A percentile compares a stretch with the other conserved stretches of the same genome.
These are phyloP conservation scores for Yarrowia keelungensis DNA, from an alignment of 805 yeast species.

Conservation along the genomic window DNA sequence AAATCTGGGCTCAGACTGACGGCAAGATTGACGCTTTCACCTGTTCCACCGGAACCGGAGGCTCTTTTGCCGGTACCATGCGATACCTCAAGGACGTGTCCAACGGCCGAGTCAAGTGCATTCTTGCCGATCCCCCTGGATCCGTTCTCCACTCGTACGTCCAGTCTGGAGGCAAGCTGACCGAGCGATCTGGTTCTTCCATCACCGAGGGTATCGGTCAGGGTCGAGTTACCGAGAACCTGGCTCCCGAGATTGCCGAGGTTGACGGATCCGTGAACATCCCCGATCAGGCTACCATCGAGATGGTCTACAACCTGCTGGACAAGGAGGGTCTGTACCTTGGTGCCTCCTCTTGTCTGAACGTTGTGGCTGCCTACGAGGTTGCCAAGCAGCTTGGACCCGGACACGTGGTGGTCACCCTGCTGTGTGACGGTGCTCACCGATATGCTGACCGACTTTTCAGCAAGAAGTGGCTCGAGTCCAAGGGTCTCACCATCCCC, in stretches of 20 bases:
- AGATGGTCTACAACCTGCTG: conserved; percentile 80
- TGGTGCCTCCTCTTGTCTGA: conserved; percentile 90
- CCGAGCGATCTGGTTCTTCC: conserved; percentile 79
- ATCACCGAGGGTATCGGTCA: conserved; percentile 98
- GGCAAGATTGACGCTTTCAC: conserved; percentile 86
- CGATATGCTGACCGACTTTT: conserved; percentile 84
- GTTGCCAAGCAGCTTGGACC: conserved; percentile 76
- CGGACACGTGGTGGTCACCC: conserved; percentile 82
- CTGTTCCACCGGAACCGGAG: conserved; percentile 93
- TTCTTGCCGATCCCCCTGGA: conserved; percentile 94
- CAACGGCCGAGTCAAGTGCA: conserved; percentile 65
- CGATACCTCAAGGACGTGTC: conserved; percentile 76
- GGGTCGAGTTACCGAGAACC: conserved; percentile 87
- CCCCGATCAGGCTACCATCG: conserved; percentile 80
- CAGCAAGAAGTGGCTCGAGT: conserved; percentile 75
- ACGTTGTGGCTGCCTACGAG: conserved; percentile 85
- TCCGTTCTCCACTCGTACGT: conserved; percentile 82
- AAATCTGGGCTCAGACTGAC: conserved; percentile 82
- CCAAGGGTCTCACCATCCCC: conserved; percentile 74
- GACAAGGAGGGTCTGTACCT: conserved; percentile 90
- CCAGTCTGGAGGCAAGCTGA: conserved; percentile 68
- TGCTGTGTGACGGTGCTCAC: conserved; percentile 90
- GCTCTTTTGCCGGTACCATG: conserved; percentile 87
- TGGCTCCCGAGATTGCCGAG: conserved; percentile 71
- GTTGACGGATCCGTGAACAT: conserved; percentile 83